A percentile compares a stretch with the other conserved stretches of the same genome.
Conservation (phyloP, 306 rosid species). For the Glycine latifolia region DNA sequence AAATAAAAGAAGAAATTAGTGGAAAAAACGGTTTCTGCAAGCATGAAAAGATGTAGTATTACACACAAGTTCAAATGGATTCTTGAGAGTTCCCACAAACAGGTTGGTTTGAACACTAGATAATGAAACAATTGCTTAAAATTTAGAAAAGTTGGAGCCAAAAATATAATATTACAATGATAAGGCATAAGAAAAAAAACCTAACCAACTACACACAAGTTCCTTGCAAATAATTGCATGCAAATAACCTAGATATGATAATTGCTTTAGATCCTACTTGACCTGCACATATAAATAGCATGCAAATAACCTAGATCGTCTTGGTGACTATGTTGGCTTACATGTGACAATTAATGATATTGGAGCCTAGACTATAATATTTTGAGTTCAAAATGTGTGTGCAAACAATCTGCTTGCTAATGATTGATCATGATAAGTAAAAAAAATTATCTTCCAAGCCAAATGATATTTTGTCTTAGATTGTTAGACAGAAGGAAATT, state of each 20-base stretch:
- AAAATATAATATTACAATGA: not conserved
- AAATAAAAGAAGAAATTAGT: not conserved
- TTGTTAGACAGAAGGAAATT: constrained; percentile 16
- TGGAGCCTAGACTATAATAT: not conserved
- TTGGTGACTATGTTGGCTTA: not conserved
- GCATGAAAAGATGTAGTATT: not conserved
- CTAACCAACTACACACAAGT: not conserved
- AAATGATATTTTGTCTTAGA: not conserved
- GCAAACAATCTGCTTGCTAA: not conserved
- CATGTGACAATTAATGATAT: not conserved
- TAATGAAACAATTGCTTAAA: not conserved
- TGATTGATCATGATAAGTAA: not conserved
- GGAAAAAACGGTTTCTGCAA: constrained; percentile 4
- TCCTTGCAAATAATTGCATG: not conserved
- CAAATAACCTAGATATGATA: not conserved
- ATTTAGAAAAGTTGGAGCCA: not conserved
- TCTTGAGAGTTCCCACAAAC: not conserved
- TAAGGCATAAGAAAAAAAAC: not conserved
- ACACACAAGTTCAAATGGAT: not conserved
- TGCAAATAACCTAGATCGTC: constrained; percentile 10
- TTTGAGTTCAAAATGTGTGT: not conserved
- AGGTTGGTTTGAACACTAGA: not conserved
- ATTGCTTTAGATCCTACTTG: not conserved
- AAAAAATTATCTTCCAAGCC: not conserved
- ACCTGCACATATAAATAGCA: not conserved